Evolutionary conservation across 306 rosid genomes (phyloP).

Genomic region (Casuarina equisetifolia): DNA sequence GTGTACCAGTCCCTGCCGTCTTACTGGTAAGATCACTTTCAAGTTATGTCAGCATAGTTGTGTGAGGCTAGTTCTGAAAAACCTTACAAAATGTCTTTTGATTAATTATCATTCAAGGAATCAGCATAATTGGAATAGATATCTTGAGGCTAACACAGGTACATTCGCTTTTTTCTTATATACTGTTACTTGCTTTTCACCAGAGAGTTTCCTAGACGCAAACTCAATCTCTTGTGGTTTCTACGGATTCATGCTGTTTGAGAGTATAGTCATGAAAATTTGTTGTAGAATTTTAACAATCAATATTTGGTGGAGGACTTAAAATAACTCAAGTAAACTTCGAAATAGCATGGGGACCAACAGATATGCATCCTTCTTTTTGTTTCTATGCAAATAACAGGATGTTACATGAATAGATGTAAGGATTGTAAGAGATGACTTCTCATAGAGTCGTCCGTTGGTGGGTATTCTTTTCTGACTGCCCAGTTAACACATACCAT

Average conservation of each 20-base stretch:
- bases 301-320: conserved; percentile 17
- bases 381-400: background rate
- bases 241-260: conserved; percentile 7
- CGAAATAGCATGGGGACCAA: background rate
- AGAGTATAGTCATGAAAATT: conserved; percentile 8
- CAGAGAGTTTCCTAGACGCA: background rate
- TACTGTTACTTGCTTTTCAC: conserved; percentile 14
- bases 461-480: background rate
- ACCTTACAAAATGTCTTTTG: conserved; percentile 29
- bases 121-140: conserved; percentile 70
- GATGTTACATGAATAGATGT: background rate
- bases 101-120: conserved; percentile 55
- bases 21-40: conserved; percentile 55
- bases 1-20: conserved; percentile 84
- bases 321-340: background rate
- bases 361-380: background rate
- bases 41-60: conserved; percentile 19
- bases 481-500: background rate
- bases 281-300: background rate
- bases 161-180: conserved; percentile 18
- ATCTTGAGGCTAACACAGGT: conserved; percentile 62
- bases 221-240: conserved; percentile 13
- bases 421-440: background rate
- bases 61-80: conserved; percentile 19
- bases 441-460: too few species aligned